Percentiles rank a stretch among this genome's conserved stretches.
These are phyloP conservation scores for Castanea crenata DNA, from an alignment of 306 rosid species.

Conservation along the genomic window DNA sequence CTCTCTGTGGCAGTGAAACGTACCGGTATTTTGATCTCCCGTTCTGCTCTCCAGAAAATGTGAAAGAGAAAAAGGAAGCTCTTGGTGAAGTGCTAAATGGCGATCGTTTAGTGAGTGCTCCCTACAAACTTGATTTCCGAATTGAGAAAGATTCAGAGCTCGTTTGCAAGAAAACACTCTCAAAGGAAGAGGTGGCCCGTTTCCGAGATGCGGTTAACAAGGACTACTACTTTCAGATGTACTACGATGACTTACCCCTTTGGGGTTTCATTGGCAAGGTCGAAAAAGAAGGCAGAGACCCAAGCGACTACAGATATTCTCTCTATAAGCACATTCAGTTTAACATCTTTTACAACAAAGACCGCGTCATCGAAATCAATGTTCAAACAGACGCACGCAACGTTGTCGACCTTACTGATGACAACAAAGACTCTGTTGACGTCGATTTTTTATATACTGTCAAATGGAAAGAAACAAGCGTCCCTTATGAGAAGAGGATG, in stretches of 20 bases:
- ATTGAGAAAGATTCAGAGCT: slow-evolving; percentile 48
- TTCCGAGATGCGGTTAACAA: slow-evolving; percentile 66
- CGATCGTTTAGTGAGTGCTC: slow-evolving; percentile 81
- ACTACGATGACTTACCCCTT: slow-evolving; percentile 85
- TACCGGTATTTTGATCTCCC: slow-evolving; percentile 80
- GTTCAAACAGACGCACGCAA: slow-evolving; percentile 52
- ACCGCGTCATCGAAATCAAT: slow-evolving; percentile 72
- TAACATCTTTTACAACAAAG: slow-evolving; percentile 63
- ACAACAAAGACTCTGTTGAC: slow-evolving; percentile 40
- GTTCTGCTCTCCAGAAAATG: slow-evolving; percentile 63
- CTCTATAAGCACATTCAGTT: slow-evolving; percentile 83
- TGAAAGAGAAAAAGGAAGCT: slow-evolving; percentile 84
- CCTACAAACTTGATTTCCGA: slow-evolving; percentile 69
- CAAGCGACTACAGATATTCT: slow-evolving; percentile 66
- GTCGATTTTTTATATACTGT: slow-evolving; percentile 67
- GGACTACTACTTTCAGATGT: slow-evolving; percentile 88
- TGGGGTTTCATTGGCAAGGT: slow-evolving; percentile 88
- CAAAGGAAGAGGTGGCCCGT: slow-evolving; percentile 54
- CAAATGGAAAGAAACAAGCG: slow-evolving; percentile 76
- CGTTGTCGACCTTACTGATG: slow-evolving; percentile 71
- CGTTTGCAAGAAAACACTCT: slow-evolving; percentile 51
- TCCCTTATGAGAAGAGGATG: slow-evolving; percentile 83
- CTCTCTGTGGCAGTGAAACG: slow-evolving; percentile 37
- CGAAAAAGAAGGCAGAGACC: slow-evolving; percentile 69
- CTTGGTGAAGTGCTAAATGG: slow-evolving; percentile 89